Base-by-base conservation (phyloP, 805 yeast species). In the Komagataella phaffii region DNA sequence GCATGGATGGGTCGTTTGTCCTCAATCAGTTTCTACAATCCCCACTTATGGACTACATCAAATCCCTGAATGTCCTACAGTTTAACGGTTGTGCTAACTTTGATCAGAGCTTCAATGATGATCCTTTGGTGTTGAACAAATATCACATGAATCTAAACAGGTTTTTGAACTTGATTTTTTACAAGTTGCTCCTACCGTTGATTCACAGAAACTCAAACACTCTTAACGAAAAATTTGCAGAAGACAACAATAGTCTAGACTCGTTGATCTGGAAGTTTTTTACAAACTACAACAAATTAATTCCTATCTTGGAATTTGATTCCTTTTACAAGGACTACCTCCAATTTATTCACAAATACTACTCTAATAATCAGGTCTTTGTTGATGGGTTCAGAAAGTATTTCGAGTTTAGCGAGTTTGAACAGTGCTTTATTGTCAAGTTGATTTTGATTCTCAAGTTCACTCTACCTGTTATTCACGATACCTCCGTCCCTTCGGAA, bases 231-330 rank as follows among this genome's bases (percentile, higher is more conserved):
- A 47, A 17, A 61, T 56, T 50, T 61, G 61, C 51, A 68, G 67
- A 55, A 63, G 63, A 50, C 68, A 72, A 58, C 24, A 63, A 58
- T 49, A 65, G 64, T 51, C 54, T 67, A 24, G 83, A 78, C 57
- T 70, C 69, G 53, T 71, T 75, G 51, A 69, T 78, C 19, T 64
- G 67, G 57, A 70, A 75, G 45, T 78, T 68, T 59, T 78, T 78
- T 57, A 65, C 76, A 53, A 73, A 76, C 59, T 75, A 74, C 59
- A 78, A 78, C 62, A 71, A 73, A 19, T 69, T 78, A 53, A 70
- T 78, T 23, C 83, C 83, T 3, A 73, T 78, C 7, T 70, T 78
- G 54, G 82, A 77, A 56, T 77, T 74, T 56, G 75, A 72, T 48
- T 63, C 69, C 44, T 77, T 78, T 55, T 77, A 77, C 72, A 73